Evolutionary conservation across 306 rosid species (phyloP).

Genomic region (Prunus kanzakura): DNA sequence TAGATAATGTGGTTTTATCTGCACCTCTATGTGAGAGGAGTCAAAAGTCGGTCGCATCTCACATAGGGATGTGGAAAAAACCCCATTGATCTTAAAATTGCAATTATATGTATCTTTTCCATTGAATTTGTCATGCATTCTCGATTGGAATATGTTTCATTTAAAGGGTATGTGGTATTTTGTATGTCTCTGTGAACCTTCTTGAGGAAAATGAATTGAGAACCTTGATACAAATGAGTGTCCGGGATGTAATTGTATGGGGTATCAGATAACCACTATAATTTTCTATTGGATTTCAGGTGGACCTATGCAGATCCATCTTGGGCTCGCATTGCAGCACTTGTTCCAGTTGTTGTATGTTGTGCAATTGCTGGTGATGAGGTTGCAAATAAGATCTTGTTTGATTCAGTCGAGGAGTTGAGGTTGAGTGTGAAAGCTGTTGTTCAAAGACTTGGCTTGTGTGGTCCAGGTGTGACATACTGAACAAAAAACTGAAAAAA

Average conservation of each 20-base stretch:
- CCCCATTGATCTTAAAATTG: background rate
- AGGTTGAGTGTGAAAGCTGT: constrained; percentile 89
- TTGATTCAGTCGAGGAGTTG: constrained; percentile 74
- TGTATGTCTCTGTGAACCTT: background rate
- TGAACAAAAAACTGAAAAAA: background rate
- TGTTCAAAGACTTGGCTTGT: constrained; percentile 75
- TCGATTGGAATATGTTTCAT: background rate
- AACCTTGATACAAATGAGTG: background rate
- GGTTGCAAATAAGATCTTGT: constrained; percentile 74
- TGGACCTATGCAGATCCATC: constrained; percentile 97
- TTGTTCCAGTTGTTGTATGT: constrained; percentile 78
- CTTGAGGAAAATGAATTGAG: background rate
- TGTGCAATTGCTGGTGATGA: constrained; percentile 89
- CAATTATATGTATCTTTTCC: background rate
- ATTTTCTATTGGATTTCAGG: constrained; percentile 49
- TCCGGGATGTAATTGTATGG: background rate
- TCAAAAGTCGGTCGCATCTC: background rate
- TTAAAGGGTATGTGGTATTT: background rate
- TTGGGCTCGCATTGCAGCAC: constrained; percentile 97
- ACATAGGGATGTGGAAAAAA: background rate
- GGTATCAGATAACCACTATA: constrained; percentile 13
- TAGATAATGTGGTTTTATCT: background rate
- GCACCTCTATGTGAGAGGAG: background rate
- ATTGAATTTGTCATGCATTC: background rate
- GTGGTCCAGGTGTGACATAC: constrained; percentile 63